Evolutionary conservation across 2,329 filamentous ascomycete genomes (phyloP).

Genomic region (Leptosphaerulina australis): DNA sequence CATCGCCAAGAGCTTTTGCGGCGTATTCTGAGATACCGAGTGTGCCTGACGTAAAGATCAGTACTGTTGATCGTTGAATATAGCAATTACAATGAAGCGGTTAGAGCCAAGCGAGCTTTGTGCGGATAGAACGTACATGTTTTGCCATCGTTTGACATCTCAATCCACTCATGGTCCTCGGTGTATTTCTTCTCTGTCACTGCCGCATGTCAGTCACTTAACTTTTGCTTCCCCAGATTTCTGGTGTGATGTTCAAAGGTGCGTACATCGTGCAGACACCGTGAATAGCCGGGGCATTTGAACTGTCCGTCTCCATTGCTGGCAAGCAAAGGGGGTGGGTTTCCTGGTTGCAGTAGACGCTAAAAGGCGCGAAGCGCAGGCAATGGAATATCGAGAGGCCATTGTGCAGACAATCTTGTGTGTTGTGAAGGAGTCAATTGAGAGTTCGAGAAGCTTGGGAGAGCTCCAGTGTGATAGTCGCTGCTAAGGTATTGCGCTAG

Average conservation of each 20-base stretch:
- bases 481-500: slow-evolving; percentile 17
- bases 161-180: slow-evolving; percentile 98
- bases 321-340: slow-evolving; percentile 33
- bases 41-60: slow-evolving; percentile 55
- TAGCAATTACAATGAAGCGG: background rate
- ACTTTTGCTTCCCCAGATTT: background rate
- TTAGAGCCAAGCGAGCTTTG: background rate
- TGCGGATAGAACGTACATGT: slow-evolving; percentile 61
- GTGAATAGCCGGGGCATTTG: slow-evolving; percentile 47
- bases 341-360: slow-evolving; percentile 34
- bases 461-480: slow-evolving; percentile 11
- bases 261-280: slow-evolving; percentile 45
- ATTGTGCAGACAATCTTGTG: slow-evolving; percentile 32
- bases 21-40: slow-evolving; percentile 91
- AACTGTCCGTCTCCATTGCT: slow-evolving; percentile 32
- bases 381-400: slow-evolving; percentile 43
- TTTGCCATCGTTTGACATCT: slow-evolving; percentile 81
- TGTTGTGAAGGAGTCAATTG: slow-evolving; percentile 19
- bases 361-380: slow-evolving; percentile 45
- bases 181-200: slow-evolving; percentile 83
- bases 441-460: slow-evolving; percentile 7
- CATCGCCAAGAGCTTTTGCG: slow-evolving; percentile 88
- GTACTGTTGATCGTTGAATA: slow-evolving; percentile 5
- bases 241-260: slow-evolving; percentile 1
- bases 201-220: slow-evolving; percentile 43